phyloP scores from a whole-genome alignment of 1,284 basidiomycete species.

The Sanghuangporus baumii region DNA sequence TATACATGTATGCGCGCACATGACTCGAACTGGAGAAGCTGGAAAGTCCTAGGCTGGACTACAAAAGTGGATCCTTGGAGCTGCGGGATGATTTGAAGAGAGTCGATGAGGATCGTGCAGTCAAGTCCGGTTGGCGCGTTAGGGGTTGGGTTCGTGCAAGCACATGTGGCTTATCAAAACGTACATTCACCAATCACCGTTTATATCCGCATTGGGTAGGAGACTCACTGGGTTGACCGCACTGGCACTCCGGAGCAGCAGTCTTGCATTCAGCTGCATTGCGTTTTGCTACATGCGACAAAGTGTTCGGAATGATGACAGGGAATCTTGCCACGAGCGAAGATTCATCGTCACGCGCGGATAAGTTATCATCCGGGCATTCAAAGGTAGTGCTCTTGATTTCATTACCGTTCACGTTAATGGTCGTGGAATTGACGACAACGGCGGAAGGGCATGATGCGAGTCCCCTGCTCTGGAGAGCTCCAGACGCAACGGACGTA shows the following conservation, averaged over 20 bases:
- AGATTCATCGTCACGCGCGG: neutral
- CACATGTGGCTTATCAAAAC: neutral
- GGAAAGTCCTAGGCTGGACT: neutral
- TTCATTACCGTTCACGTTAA: slow-evolving; percentile 6
- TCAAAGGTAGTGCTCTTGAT: slow-evolving; percentile 13
- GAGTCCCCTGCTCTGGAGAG: neutral
- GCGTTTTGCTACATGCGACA: neutral
- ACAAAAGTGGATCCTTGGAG: neutral
- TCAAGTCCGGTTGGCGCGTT: neutral
- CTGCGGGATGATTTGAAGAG: neutral
- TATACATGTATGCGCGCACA: neutral
- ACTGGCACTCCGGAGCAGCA: slow-evolving; percentile 16
- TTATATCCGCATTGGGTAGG: neutral
- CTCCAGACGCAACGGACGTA: neutral
- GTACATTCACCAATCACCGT: neutral
- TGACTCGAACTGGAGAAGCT: neutral
- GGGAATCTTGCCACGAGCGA: neutral
- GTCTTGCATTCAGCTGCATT: slow-evolving; percentile 13
- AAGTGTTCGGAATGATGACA: neutral
- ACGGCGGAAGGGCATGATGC: slow-evolving; percentile 12
- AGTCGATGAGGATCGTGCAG: neutral
- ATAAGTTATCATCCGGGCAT: slow-evolving; percentile 8
- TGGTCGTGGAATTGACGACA: slow-evolving; percentile 6
- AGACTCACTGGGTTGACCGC: slow-evolving; percentile 22
- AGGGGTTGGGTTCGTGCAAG: neutral